Base-by-base conservation (phyloP, 371 early-diverging fungal genomes). In the Mucor ambiguus region DNA sequence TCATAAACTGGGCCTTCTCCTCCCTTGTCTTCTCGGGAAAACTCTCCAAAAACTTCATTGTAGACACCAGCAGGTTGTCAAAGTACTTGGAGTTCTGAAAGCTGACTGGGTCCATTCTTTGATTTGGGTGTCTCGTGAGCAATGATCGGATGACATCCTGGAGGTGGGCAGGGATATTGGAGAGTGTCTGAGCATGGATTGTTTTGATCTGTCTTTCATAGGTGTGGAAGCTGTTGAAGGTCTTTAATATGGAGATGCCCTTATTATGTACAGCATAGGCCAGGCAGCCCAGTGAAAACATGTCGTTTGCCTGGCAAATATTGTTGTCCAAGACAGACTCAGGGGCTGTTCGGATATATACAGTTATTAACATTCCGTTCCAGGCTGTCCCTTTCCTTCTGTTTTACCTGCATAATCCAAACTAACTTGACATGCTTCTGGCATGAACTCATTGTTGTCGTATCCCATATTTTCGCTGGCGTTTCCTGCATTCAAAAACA, bases 281-380 rank as follows among this genome's bases (percentile, higher is more conserved):
- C 26, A 95, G 67, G 69, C 95, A 95, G 0, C 92, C 96, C 11
- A 95, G 79, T 5, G 94, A 83, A 72, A 93, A 95, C 78, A 92
- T 85, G 71, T 95, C 95, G 61, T 89, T 89, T 24, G 88, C 81
- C 14, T 85, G 76, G 1, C 71, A 65, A 6, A 87, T 69, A 24
- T 70, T 68, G 20, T 86, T 78, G 41, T 92, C 87, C 54, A 93
- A 69, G 2, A 91, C 84, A 54, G 78, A 85, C 60, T 95, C 95
- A 5, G 95, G 95, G 0, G 96, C 95, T 81, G 81, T 10, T 64
- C 33, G 35, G 32, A 44, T 12, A 52, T 5, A 33, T 33, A 8
- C 30, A 30, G 30, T 9, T 33, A 10, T 48, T 10, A 46, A 48
- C 30, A 43, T 41, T 37, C 14, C 22, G 22, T 28, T 41, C 29